Evolutionary conservation across 2,329 filamentous ascomycete genomes (phyloP), one percentile per base, ranked within the genome.

Genomic region (Trichophyton benhamiae): DNA sequence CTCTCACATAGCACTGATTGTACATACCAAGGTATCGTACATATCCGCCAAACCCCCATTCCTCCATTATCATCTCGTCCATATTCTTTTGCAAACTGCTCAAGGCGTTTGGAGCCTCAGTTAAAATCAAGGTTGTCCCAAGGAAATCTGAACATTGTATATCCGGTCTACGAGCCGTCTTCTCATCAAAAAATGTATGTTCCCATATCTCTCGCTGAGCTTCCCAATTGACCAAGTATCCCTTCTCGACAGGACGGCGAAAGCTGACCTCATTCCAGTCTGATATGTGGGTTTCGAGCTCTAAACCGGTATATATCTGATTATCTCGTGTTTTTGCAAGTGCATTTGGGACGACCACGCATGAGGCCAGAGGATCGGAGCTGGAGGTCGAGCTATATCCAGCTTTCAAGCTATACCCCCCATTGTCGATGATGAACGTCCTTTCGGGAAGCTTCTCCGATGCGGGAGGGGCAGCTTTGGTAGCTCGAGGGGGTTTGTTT

Each of bases 41-140:
- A 75, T 95, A 95, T 66, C 88, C 87, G 9, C 87, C 83, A 74
- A 99, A 99, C 1, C 89, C 89, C 77, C 94, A 99, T 72, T 97
- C 91, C 71, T 99, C 94, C 78, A 99, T 97, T 1, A 97, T 84
- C 70, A 99, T 90, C 77, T 99, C 92, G 70, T 99, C 94, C 67
- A 89, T 91, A 72, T 96, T 94, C 44, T 86, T 83, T 74, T 96
- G 91, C 65, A 99, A 76, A 11, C 85, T 84, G 0, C 87, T 85
- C 61, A 95, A 80, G 3, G 87, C 85, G 74, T 95, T 96, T 3
- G 91, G 87, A 53, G 90, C 87, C 73, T 99, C 94, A 0, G 88
- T 85, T 58, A 97, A 80, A 3, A 99, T 76, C 62, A 99, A 76
- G 57, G 90, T 87, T n/a, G 90, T 94, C 61, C 92, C 86, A 60